These are phyloP conservation scores for Chloranthus sessilifolius DNA, from an alignment of 164 flowering plant genomes.

Conservation along the genomic window DNA sequence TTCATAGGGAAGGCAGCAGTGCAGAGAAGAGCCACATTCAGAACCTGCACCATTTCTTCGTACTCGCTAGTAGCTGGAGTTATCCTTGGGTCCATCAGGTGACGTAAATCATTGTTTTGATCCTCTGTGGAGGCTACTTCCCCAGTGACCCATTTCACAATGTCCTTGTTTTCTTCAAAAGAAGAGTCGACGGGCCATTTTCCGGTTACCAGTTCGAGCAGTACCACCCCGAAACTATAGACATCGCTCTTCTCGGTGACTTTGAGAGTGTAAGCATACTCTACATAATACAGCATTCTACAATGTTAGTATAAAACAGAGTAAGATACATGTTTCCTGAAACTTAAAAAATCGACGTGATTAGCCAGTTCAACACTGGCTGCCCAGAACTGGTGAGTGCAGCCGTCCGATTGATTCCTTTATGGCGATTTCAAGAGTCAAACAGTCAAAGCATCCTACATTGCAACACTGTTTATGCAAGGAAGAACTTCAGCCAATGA, in stretches of 20 bases:
- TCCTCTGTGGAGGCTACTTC: constrained; percentile 18
- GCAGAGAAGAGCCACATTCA: constrained; percentile 57
- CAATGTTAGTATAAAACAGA: too few species aligned
- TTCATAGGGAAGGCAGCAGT: constrained; percentile 48
- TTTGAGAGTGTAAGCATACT: constrained; percentile 18
- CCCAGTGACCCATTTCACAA: constrained; percentile 66
- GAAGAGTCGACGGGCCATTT: constrained; percentile 13
- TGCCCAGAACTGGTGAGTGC: too few species aligned
- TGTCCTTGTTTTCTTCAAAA: constrained; percentile 29
- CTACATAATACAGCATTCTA: constrained; percentile 7
- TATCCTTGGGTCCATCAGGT: constrained; percentile 48
- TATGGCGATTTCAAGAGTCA: too few species aligned
- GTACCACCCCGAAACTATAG: constrained; percentile 17
- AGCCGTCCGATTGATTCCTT: too few species aligned
- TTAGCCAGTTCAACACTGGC: too few species aligned
- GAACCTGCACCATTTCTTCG: constrained; percentile 47
- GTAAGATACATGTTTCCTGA: too few species aligned
- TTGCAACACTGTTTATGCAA: too few species aligned
- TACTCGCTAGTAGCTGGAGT: constrained; percentile 28
- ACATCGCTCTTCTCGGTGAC: constrained; percentile 21
- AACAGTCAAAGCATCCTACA: too few species aligned
- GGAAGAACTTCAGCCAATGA: too few species aligned
- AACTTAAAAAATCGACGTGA: too few species aligned
- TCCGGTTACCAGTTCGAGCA: constrained; percentile 17
- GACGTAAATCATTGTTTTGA: constrained; percentile 23